These are phyloP conservation scores for Hibiscus mutabilis DNA, from an alignment of 345 rosid genomes.

Conservation along the genomic window DNA sequence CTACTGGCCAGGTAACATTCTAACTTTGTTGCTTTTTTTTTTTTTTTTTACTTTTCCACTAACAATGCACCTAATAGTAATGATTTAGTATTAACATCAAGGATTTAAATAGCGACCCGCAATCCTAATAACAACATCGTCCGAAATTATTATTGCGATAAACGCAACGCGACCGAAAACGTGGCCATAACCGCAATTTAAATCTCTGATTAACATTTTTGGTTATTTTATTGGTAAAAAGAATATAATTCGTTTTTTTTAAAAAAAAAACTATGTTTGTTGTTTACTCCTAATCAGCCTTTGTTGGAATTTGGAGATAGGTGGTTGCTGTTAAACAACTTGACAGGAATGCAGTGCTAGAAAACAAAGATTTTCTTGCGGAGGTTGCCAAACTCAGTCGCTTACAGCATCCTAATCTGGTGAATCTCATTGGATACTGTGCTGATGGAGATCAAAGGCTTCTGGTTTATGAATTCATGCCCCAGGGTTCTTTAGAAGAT, in stretches of 20 bases:
- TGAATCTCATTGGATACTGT: constrained; percentile 44
- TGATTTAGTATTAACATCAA: too few species aligned
- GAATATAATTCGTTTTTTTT: neutral
- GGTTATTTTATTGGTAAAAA: neutral
- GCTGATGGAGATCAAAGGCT: constrained; percentile 60
- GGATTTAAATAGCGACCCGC: too few species aligned
- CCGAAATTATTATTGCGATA: too few species aligned
- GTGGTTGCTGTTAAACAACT: constrained; percentile 56
- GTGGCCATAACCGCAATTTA: too few species aligned
- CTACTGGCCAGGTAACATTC: constrained; percentile 44
- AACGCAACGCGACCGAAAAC: too few species aligned
- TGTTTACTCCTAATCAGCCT: neutral
- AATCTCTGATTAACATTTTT: too few species aligned
- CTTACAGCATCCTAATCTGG: constrained; percentile 36
- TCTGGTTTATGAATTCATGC: constrained; percentile 38
- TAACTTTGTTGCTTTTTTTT: too few species aligned
- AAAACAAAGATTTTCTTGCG: constrained; percentile 36
- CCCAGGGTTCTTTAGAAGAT: constrained; percentile 31
- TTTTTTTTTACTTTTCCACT: too few species aligned
- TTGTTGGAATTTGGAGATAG: constrained; percentile 9
- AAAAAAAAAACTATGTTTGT: neutral
- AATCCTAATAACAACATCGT: too few species aligned
- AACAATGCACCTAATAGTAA: too few species aligned
- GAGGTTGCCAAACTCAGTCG: constrained; percentile 32
- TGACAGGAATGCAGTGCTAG: constrained; percentile 42